phyloP scores from a whole-genome alignment of 2,329 filamentous ascomycete species.

The Calonectria crousiana region DNA sequence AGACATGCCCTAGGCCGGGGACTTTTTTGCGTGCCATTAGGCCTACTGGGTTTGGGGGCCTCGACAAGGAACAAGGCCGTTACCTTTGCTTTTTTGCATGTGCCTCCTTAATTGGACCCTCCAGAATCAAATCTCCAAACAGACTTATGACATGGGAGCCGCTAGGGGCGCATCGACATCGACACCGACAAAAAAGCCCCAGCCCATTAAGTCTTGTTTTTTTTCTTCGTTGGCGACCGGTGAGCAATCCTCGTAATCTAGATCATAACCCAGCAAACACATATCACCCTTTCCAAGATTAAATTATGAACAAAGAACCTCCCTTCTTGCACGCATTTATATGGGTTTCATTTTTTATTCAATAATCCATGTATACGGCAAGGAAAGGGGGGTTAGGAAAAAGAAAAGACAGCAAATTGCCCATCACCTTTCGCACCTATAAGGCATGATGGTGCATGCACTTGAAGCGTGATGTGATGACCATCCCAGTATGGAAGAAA shows the following conservation, averaged over 20 bases:
- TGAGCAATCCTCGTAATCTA: not conserved
- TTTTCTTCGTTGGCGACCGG: not conserved
- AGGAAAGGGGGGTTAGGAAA: not conserved
- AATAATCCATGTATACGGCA: not conserved
- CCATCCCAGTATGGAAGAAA: slow-evolving; percentile 5
- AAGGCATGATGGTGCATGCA: not conserved
- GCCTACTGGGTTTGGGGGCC: slow-evolving; percentile 20
- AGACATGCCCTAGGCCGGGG: slow-evolving; percentile 25
- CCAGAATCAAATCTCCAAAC: slow-evolving; percentile 32
- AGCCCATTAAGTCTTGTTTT: not conserved
- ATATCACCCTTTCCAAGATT: not conserved
- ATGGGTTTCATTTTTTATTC: not conserved
- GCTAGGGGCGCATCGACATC: not conserved
- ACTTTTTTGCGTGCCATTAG: slow-evolving; percentile 31
- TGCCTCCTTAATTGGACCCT: slow-evolving; percentile 34
- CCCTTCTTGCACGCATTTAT: no score
- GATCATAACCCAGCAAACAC: not conserved
- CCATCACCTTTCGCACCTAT: not conserved
- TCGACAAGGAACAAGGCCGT: slow-evolving; percentile 32
- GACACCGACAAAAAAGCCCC: slow-evolving; percentile 3
- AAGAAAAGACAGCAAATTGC: not conserved
- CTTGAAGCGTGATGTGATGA: not conserved
- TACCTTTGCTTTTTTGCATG: slow-evolving; percentile 39
- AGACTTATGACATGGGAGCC: slow-evolving; percentile 10
- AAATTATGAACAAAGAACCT: not conserved